A percentile compares a stretch with the other conserved stretches of the same genome.
Conservation (phyloP, 805 yeast species). For the Candida broadrunensis region DNA sequence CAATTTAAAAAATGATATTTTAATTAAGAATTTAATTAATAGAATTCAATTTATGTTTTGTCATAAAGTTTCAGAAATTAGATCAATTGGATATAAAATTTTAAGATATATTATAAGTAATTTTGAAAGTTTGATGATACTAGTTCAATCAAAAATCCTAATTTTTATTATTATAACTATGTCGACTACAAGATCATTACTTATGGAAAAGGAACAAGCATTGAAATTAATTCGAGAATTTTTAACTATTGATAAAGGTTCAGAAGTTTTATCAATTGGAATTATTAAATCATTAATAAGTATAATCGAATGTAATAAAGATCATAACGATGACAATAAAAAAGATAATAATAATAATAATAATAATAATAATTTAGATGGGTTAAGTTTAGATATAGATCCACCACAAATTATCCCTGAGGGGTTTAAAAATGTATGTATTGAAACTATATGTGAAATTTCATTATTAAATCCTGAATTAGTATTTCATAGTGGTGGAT, state of each 20-base stretch:
- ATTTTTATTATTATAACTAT: slow-evolving; percentile 62
- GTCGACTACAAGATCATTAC: slow-evolving; percentile 51
- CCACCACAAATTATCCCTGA: slow-evolving; percentile 11
- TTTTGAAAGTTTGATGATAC: slow-evolving; percentile 48
- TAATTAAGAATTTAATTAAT: slow-evolving; percentile 52
- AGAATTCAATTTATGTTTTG: slow-evolving; percentile 60
- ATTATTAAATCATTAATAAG: slow-evolving; percentile 66
- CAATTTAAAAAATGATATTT: slow-evolving; percentile 60
- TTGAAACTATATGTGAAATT: slow-evolving; percentile 39
- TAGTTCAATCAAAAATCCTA: slow-evolving; percentile 58
- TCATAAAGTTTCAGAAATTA: slow-evolving; percentile 56
- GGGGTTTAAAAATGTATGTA: slow-evolving; percentile 44
- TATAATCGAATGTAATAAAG: slow-evolving; percentile 46
- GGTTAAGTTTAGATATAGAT: not conserved
- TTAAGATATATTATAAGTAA: slow-evolving; percentile 62
- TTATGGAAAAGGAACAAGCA: slow-evolving; percentile 73
- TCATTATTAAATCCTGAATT: slow-evolving; percentile 37
- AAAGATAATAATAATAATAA: not conserved
- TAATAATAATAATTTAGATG: not conserved
- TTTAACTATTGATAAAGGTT: slow-evolving; percentile 51
- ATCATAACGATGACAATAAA: slow-evolving; percentile 5
- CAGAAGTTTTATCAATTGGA: slow-evolving; percentile 53
- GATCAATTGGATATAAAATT: slow-evolving; percentile 74
- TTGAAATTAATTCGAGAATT: slow-evolving; percentile 65
- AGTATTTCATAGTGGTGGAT: slow-evolving; percentile 52